phyloP scores from a whole-genome alignment of 2,329 filamentous ascomycete species.

The Rachicladosporium sp. region DNA sequence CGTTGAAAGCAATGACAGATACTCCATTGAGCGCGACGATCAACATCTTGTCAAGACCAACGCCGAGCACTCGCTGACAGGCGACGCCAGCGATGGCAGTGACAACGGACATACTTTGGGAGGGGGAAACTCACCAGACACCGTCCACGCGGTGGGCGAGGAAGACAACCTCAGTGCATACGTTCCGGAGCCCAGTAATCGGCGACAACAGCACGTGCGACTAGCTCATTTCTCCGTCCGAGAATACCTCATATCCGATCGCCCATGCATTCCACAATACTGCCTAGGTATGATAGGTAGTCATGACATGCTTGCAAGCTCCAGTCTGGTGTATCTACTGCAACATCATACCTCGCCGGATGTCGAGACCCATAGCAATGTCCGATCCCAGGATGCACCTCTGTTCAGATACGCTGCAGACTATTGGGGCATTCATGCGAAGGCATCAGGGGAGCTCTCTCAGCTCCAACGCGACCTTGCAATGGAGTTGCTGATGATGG shows the following conservation, averaged over 20 bases:
- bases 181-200: too few species aligned
- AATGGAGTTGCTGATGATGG: background rate
- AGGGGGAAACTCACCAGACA: too few species aligned
- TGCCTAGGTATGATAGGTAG: constrained; percentile 13
- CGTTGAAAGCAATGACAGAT: too few species aligned
- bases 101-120: too few species aligned
- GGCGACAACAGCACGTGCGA: constrained; percentile 2
- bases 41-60: too few species aligned
- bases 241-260: constrained; percentile 22
- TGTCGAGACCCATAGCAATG: constrained; percentile 5
- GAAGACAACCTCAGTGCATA: too few species aligned
- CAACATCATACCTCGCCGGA: constrained; percentile 8
- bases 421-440: background rate
- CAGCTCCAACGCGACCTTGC: background rate
- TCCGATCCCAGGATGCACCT: background rate
- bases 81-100: too few species aligned
- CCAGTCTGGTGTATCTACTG: constrained; percentile 18
- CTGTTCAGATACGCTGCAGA: background rate
- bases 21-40: too few species aligned
- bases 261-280: constrained; percentile 13
- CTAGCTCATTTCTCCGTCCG: constrained; percentile 26
- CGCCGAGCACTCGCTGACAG: too few species aligned
- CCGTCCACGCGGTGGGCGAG: too few species aligned
- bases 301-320: constrained; percentile 13
- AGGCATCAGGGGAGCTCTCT: background rate